A percentile compares a stretch with the other conserved stretches of the same genome.
Evolutionary conservation across 2,329 filamentous ascomycete genomes (phyloP).

Genomic region (Claviceps sp.): DNA sequence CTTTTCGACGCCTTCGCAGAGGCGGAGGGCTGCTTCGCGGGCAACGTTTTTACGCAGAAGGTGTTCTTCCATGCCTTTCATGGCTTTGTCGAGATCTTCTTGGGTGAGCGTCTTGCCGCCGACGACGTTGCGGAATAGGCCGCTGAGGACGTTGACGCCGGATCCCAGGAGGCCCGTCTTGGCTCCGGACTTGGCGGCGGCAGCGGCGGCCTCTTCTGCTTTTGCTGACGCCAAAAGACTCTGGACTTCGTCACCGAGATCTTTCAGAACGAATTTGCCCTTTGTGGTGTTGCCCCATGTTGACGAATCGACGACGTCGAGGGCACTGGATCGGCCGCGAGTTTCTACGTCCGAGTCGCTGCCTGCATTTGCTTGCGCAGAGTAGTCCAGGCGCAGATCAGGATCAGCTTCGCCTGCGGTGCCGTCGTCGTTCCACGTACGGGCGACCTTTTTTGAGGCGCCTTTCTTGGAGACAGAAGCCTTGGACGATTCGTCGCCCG

Average conservation of each 20-base stretch:
- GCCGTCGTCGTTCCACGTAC: slow-evolving; percentile 87
- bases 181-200: slow-evolving; percentile 31
- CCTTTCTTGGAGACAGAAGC: slow-evolving; percentile 29
- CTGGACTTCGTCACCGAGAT: slow-evolving; percentile 86
- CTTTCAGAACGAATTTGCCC: slow-evolving; percentile 87
- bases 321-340: slow-evolving; percentile 38
- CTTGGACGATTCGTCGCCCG: slow-evolving; percentile 64
- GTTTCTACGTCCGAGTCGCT: slow-evolving; percentile 38
- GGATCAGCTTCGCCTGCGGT: slow-evolving; percentile 66
- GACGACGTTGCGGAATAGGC: slow-evolving; percentile 86
- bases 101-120: slow-evolving; percentile 87
- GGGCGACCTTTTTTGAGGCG: slow-evolving; percentile 59
- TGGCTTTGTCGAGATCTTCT: slow-evolving; percentile 77
- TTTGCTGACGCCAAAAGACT: slow-evolving; percentile 76
- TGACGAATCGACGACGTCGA: slow-evolving; percentile 64
- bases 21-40: slow-evolving; percentile 77
- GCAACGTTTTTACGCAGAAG: slow-evolving; percentile 92
- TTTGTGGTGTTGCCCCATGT: slow-evolving; percentile 79
- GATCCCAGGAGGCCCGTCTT: slow-evolving; percentile 60
- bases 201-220: slow-evolving; percentile 38
- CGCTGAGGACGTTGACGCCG: slow-evolving; percentile 69
- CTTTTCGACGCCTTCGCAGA: slow-evolving; percentile 83
- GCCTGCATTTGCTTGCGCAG: slow-evolving; percentile 42
- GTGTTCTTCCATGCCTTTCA: slow-evolving; percentile 94
- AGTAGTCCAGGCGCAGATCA: slow-evolving; percentile 76